Base-by-base conservation (phyloP, 257 asterid genomes). In the Rubia yunnanensis region DNA sequence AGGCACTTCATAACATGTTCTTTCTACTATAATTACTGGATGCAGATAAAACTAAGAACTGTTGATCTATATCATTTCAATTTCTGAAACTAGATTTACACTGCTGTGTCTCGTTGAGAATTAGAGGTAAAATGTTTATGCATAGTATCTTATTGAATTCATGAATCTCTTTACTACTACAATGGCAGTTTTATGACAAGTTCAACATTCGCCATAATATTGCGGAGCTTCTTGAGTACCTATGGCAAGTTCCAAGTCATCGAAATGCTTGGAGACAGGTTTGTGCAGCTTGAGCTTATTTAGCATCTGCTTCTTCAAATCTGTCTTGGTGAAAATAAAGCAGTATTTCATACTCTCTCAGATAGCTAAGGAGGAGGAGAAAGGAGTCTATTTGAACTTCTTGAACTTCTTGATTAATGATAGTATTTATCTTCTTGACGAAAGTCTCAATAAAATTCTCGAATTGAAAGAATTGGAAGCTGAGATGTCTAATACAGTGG, bases 181-280 rank as follows among this genome's bases (percentile, higher is more conserved):
- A 20, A 46, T 64, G 32, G 73, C 90, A 94, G 99, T 94, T 94
- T 82, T 94, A 94, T 80, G 99, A 94, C 89, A 94, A 94, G 83
- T 94, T 94, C 59, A 94, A 90, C 76, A 94, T 94, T 74, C 99
- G 97, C 50, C 99, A 94, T 81, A 94, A 90, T 81, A 94, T 94
- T 68, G 97, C 99, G 66, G 97, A 90, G 78, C 97, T 94, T 66
- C 89, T 94, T 60, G 99, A 94, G 78, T 94, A 88, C 75, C 77
- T 94, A 34, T 94, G 99, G 99, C 90, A 94, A 78, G 99, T 94
- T 70, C 99, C 97, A 48, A 89, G 95, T 77, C 99, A 94, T 79
- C 89, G 92, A 68, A 90, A 90, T 80, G 94, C 89, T 68, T 94
- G 99, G 99, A 85, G 82, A 86, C 92, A 79, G 96, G 99, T 94